Conservation (phyloP, 345 rosid genomes). For the Aurinia saxatilis region DNA sequence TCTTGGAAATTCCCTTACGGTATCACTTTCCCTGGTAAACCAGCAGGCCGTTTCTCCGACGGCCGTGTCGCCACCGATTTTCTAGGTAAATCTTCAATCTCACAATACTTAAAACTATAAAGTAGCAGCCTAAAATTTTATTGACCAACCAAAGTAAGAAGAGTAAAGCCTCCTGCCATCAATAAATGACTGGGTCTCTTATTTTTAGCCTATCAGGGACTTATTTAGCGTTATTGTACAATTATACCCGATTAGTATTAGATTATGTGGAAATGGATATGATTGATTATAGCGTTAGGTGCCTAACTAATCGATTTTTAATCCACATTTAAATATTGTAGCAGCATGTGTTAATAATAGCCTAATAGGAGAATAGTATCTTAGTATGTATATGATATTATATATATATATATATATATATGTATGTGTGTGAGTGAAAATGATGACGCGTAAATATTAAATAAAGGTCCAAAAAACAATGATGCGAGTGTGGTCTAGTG, state of each 20-base stretch:
- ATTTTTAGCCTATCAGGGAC: too few species aligned
- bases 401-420: neutral
- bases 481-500: conserved; percentile 26
- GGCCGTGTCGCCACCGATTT: conserved; percentile 56
- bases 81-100: conserved; percentile 28
- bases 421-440: neutral
- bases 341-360: neutral
- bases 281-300: conserved; percentile 4
- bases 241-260: neutral
- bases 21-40: conserved; percentile 52
- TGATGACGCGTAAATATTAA: conserved; percentile 1
- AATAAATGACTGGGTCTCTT: neutral
- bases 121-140: neutral
- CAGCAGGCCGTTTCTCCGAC: conserved; percentile 60
- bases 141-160: neutral
- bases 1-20: conserved; percentile 63
- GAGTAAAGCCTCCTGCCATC: neutral
- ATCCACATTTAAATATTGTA: neutral
- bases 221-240: too few species aligned
- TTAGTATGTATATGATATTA: neutral
- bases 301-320: conserved; percentile 3
- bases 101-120: neutral
- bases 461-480: conserved; percentile 22
- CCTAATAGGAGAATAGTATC: neutral
- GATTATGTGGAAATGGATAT: neutral